Percentiles rank a stretch among this genome's conserved stretches.
Evolutionary conservation across 2,329 filamentous ascomycete genomes (phyloP).

Genomic region (Fusarium fracticaudum): DNA sequence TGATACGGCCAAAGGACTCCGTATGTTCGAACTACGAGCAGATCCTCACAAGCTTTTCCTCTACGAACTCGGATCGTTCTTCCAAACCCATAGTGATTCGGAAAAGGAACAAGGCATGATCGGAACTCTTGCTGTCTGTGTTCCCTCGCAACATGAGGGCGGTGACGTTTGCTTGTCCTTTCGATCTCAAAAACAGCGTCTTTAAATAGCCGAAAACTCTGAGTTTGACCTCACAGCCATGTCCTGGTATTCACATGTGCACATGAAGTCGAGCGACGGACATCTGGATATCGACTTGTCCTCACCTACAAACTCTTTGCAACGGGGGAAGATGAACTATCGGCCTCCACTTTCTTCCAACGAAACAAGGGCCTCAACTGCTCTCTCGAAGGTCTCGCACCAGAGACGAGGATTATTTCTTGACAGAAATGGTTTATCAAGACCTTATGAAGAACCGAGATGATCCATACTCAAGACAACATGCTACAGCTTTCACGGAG

Average conservation of each 20-base stretch:
- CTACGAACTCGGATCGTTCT: slow-evolving; percentile 25
- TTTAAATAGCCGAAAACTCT: slow-evolving; percentile 11
- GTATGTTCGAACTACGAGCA: not conserved
- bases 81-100: slow-evolving; percentile 13
- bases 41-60: slow-evolving; percentile 21
- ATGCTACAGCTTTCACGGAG: not conserved
- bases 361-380: not conserved
- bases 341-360: not conserved
- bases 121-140: slow-evolving; percentile 11
- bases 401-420: not conserved
- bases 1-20: not conserved
- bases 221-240: slow-evolving; percentile 20
- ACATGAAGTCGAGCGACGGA: slow-evolving; percentile 1
- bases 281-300: slow-evolving; percentile 19
- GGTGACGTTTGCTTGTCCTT: slow-evolving; percentile 14
- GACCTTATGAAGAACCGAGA: not conserved
- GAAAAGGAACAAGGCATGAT: slow-evolving; percentile 10
- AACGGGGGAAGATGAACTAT: not conserved
- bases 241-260: slow-evolving; percentile 23
- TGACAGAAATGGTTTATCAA: slow-evolving; percentile 2
- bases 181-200: not conserved
- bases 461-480: not conserved
- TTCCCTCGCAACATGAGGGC: slow-evolving; percentile 22
- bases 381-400: not conserved
- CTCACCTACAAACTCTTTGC: slow-evolving; percentile 26